Evolutionary conservation across 192 early-diverging fungal genomes (phyloP).

Genomic region (Coemansia sp.): DNA sequence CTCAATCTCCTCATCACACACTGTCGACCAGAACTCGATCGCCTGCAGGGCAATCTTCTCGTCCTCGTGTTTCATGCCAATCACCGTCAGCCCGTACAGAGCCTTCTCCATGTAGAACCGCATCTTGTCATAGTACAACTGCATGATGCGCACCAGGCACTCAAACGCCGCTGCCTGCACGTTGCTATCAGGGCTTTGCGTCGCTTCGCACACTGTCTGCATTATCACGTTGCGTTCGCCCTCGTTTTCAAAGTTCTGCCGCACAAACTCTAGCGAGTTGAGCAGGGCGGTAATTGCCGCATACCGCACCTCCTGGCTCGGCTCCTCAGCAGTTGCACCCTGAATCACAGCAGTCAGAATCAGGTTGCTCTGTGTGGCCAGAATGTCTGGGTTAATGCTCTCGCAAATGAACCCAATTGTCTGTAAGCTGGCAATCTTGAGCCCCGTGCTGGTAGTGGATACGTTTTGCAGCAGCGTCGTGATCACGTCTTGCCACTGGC

Average conservation of each 20-base stretch:
- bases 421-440: conserved; percentile 81
- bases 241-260: conserved; percentile 90
- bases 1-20: conserved; percentile 94
- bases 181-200: conserved; percentile 69
- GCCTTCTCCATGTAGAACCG: conserved; percentile 96
- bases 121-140: conserved; percentile 97
- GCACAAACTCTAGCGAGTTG: conserved; percentile 95
- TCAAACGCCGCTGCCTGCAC: conserved; percentile 91
- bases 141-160: conserved; percentile 96
- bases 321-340: conserved; percentile 93
- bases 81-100: conserved; percentile 84
- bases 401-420: conserved; percentile 96
- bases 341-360: conserved; percentile 94
- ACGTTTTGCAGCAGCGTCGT: conserved; percentile 75
- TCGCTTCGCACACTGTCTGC: conserved; percentile 97
- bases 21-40: conserved; percentile 99
- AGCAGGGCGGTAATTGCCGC: conserved; percentile 87
- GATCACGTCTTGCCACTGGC: conserved; percentile 88
- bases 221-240: conserved; percentile 98
- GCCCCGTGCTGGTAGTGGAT: conserved; percentile 62
- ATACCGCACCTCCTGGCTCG: conserved; percentile 80
- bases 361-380: conserved; percentile 78
- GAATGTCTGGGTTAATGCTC: conserved; percentile 73
- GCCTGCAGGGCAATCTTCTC: conserved; percentile 93
- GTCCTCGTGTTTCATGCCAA: conserved; percentile 88